Base-by-base conservation (phyloP, 495 filamentous ascomycete species). In the Penicillium psychrofluorescens region DNA sequence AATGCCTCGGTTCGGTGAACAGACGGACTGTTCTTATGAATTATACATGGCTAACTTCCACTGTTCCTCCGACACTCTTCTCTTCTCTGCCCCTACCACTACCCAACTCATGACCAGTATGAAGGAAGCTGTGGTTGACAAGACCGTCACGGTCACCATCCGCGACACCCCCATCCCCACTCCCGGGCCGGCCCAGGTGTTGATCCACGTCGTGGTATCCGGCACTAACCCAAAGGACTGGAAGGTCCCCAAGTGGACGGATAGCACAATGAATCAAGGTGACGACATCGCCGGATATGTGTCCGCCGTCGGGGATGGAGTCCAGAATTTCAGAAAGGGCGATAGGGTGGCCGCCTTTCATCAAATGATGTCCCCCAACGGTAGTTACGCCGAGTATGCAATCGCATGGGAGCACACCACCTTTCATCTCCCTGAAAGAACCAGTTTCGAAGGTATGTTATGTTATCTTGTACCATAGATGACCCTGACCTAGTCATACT, bases 191-290 rank as follows among this genome's bases (percentile, higher is more conserved):
- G 71, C 78, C 44, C 76, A 92, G 45, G 66, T 90, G 16, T 70
- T 90, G 11, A 90, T 85, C 52, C 78, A 79, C 45, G 83, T 88
- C 31, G 64, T 83, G 9, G 79, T 81, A 6, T 75, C 72, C 33
- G 83, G 83, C 13, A 80, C 77, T 14, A 90, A 90, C 58, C 87
- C 87, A 3, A 90, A 90, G 55, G 87, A 91, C 64, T 88, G 84
- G 85, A 88, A 84, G 50, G 28, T 62, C 2, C 66, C 72, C 1
- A 49, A 58, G 35, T 61, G 48, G 46, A 35, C 51, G 1, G 41
- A 58, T 9, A 8, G 33, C n/a, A 45, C 40, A 2, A 14, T 56
- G 6, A 88, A 88, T 61, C 52, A 66, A 38, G 85, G 85, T 31
- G 84, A 90, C 58, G 85, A 88, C 54, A 83, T 88, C 41, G 81